Percentiles rank a stretch among this genome's conserved stretches.
These are phyloP conservation scores for Cocos nucifera DNA, from an alignment of 176 grass and related monocot species.

Conservation along the genomic window DNA sequence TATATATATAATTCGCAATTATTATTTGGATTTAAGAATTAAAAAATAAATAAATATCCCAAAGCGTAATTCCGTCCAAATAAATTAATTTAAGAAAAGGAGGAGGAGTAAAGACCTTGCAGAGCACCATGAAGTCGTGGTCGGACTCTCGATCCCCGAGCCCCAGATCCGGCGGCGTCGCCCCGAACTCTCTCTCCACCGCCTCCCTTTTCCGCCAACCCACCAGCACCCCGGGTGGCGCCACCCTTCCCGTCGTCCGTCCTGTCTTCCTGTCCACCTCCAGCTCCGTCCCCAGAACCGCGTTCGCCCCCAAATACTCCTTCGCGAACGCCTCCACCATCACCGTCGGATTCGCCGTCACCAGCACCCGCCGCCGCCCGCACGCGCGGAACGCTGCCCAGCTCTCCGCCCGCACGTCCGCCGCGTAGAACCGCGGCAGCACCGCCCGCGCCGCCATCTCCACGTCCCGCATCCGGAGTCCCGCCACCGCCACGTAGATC, in stretches of 20 bases:
- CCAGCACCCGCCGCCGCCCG: conserved; percentile 31
- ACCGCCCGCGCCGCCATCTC: conserved; percentile 57
- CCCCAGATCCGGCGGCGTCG: conserved; percentile 47
- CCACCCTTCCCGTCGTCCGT: conserved; percentile 40
- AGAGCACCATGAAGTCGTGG: conserved; percentile 85
- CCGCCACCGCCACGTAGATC: conserved; percentile 56
- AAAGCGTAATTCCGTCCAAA: too few species aligned
- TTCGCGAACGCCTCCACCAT: conserved; percentile 55
- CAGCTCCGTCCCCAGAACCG: conserved; percentile 67
- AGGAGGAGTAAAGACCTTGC: conserved; percentile 45
- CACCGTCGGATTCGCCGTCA: conserved; percentile 65
- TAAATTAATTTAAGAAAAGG: background rate
- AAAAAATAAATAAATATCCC: too few species aligned
- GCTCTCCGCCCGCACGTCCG: conserved; percentile 61
- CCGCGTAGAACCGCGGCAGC: conserved; percentile 71
- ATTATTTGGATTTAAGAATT: too few species aligned
- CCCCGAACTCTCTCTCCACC: conserved; percentile 30
- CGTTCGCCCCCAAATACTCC: conserved; percentile 48
- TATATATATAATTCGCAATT: too few species aligned
- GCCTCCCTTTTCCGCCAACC: conserved; percentile 50
- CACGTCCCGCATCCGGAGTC: conserved; percentile 39
- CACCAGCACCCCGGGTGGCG: conserved; percentile 37
- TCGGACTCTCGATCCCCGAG: conserved; percentile 82
- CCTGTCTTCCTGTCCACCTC: conserved; percentile 19
- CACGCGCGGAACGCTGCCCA: conserved; percentile 57